Base-by-base conservation (phyloP, 768 basidiomycete genomes). In the Rhizopogon sp. region DNA sequence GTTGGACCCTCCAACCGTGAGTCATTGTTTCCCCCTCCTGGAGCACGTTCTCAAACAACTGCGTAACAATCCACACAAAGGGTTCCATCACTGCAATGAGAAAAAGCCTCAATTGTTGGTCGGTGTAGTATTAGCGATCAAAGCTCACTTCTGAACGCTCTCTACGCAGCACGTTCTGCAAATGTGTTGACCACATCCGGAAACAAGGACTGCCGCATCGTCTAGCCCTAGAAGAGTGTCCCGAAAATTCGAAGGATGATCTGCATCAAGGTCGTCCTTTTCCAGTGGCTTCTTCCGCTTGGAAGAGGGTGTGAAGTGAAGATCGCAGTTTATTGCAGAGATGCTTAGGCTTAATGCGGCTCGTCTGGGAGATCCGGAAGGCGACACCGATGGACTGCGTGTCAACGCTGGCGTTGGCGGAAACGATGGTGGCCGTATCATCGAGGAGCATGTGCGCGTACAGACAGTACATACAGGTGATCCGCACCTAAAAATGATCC, bases 331-430 rank as follows among this genome's bases (percentile, higher is more conserved):
- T 61, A 69, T 66, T 41, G 64, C 1, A 39, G 56, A 57, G 13
- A 58, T 57, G 22, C 60, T 61, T 46, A 65, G 44, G 16, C 62
- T n/a, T 40, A 72, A 60, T 2, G 70, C 63, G 0, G 56, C 13
- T 14, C 72, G 70, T 52, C 60, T 65, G 0, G 69, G 69, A 1
- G 71, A 67, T 42, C 60, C 33, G 1, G 43, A 55, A 16, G 41
- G 41, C 0, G 63, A 58, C 1, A 56, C 49, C 8, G 69, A 69
- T 6, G 73, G 65, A 5, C 71, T 69, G 39, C 64, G 64, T 2
- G 70, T 72, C 47, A 73, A 66, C 20, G 67, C 67, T 3, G 72
- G 74, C 1, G 73, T 74, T 1, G 73, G 70, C 22, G 74, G 72
- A 20, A 64, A 50, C 35, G 71, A 75, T 11, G 64, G 56, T 2